A percentile compares a stretch with the other conserved stretches of the same genome.
These are phyloP conservation scores for Russula sp. DNA, from an alignment of 768 basidiomycete species.

Conservation along the genomic window DNA sequence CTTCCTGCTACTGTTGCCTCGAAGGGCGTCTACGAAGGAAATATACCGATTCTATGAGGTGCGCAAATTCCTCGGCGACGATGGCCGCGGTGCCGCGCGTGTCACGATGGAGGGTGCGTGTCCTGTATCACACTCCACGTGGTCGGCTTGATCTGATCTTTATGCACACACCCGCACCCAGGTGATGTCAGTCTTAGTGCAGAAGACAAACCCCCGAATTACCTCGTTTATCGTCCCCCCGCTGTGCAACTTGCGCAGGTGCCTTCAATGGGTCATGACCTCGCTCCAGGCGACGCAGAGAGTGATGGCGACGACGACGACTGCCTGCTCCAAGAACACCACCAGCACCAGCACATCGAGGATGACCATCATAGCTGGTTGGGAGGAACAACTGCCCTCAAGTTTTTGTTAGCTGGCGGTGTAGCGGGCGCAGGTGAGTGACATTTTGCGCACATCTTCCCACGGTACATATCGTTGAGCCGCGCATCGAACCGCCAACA, in stretches of 20 bases:
- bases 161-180: conserved; percentile 26
- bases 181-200: conserved; percentile 74
- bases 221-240: conserved; percentile 16
- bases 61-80: conserved; percentile 58
- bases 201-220: conserved; percentile 53
- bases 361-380: conserved; percentile 55
- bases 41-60: conserved; percentile 81
- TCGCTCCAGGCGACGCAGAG: conserved; percentile 26
- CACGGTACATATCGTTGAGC: background rate
- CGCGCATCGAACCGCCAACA: conserved; percentile 28
- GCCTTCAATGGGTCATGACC: background rate
- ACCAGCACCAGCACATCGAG: conserved; percentile 39
- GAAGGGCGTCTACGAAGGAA: conserved; percentile 71
- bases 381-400: conserved; percentile 66
- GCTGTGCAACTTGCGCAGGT: background rate
- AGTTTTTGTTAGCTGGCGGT: conserved; percentile 90
- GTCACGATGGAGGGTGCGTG: conserved; percentile 81
- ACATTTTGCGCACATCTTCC: background rate
- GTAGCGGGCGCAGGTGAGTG: conserved; percentile 84
- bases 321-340: conserved; percentile 29
- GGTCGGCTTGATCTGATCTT: conserved; percentile 5
- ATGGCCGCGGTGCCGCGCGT: conserved; percentile 69
- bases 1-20: conserved; percentile 80
- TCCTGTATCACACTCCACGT: background rate
- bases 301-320: conserved; percentile 34